These are phyloP conservation scores for Oxytropis ochrocephala DNA, from an alignment of 306 rosid genomes.

Conservation along the genomic window DNA sequence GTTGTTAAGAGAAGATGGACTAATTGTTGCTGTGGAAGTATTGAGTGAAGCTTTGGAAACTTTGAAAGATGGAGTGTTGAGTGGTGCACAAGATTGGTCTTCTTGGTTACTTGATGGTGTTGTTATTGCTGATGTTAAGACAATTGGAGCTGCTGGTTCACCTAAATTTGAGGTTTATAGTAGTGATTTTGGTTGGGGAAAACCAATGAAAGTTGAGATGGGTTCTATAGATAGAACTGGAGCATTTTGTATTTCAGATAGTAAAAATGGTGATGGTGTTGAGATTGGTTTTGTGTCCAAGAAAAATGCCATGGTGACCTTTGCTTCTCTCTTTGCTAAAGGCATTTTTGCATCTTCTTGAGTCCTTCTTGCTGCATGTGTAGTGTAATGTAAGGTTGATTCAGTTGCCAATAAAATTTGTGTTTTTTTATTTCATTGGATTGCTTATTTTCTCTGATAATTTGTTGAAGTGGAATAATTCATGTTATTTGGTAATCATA, in stretches of 20 bases:
- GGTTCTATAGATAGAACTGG: slow-evolving; percentile 25
- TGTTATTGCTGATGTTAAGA: background rate
- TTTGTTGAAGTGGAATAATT: background rate
- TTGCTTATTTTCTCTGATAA: background rate
- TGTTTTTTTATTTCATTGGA: background rate
- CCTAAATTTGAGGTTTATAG: slow-evolving; percentile 44
- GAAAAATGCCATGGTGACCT: slow-evolving; percentile 9
- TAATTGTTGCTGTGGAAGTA: slow-evolving; percentile 12
- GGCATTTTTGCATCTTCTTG: slow-evolving; percentile 17
- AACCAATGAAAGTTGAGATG: slow-evolving; percentile 51
- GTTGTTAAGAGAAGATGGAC: slow-evolving; percentile 22
- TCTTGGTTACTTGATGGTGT: background rate
- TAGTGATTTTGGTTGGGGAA: slow-evolving; percentile 55
- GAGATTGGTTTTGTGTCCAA: slow-evolving; percentile 33
- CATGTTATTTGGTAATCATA: slow-evolving; percentile 1
- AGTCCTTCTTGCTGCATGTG: background rate
- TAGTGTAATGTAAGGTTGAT: slow-evolving; percentile 20
- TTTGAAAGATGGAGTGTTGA: slow-evolving; percentile 26
- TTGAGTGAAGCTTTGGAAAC: slow-evolving; percentile 20
- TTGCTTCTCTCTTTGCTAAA: slow-evolving; percentile 26
- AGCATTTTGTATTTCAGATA: slow-evolving; percentile 31
- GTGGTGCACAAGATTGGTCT: slow-evolving; percentile 27
- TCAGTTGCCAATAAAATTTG: background rate
- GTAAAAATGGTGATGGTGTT: slow-evolving; percentile 30
- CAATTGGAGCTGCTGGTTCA: slow-evolving; percentile 33